Base-by-base conservation (phyloP, 768 basidiomycete species). In the Lentinula sp. region DNA sequence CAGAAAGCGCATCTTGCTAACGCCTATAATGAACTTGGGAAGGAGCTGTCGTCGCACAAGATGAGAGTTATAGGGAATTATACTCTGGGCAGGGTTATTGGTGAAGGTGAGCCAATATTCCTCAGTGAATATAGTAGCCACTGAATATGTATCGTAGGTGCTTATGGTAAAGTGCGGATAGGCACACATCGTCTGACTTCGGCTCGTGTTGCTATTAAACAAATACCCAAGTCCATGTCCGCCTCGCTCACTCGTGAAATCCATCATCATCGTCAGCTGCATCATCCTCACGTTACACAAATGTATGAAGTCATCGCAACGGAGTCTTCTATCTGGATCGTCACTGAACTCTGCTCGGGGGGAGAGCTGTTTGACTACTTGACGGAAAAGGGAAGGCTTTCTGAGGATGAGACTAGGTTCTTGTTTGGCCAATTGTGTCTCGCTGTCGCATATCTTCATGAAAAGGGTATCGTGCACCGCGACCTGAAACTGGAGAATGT, bases 291-390 rank as follows among this genome's bases (percentile, higher is more conserved):
- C 70, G 85, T 99, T 68, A 92, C 94, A 13, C 94, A 96, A 70
- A 87, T 98, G 74, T 97, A 91, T 77, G 96, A 99, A 75, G 93
- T 98, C 70, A 91, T 98, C 70, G 97, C 97, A 8, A 98, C 97
- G 1, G 97, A 99, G 75, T 84, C 85, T 28, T 84, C 85, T 65
- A 95, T 99, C 70, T 98, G 95, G 94, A 93, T 99, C 61, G 89
- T 99, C 46, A 93, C 95, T 15, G 97, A 99, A 70, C 86, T 99
- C 37, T 98, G 97, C 74, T 88, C 86, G 49, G 97, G 97, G 9
- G 97, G 97, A 43, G 97, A 99, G 73, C 84, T 99, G 32, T 99
- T 98, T 74, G 97, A 98, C 74, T 98, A 98, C 70, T 87, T 99
- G 23, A 93, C 90, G 13, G 97, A 99, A 78, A 92, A 96, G 67